Evolutionary conservation across 768 basidiomycete species (phyloP), one percentile per base, ranked within the genome.

Genomic region (Butyriboletus loyo): DNA sequence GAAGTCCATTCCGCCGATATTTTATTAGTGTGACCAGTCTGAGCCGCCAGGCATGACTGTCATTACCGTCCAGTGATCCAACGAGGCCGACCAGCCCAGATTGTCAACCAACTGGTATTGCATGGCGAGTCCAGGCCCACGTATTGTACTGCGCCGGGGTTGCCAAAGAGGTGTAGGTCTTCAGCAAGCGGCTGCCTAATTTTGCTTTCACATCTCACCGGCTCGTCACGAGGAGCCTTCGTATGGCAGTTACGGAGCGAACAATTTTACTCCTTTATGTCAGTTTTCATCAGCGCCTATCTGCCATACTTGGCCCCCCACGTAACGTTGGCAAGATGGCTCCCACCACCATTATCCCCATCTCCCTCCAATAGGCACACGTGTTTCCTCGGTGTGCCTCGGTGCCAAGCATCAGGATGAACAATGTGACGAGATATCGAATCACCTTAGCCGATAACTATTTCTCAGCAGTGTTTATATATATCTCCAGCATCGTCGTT

Each of bases 401-500:
- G 32, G 46, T 53, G 53, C 47, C 49, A 63, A 55, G 51, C 32
- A 54, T 45, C 50, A 54, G 60, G 46, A 57, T 54, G 56, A 52
- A 45, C 43, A 42, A 53, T 48, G 49, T 45, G 38, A 52, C 37
- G 38, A 50, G 50, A 58, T 57, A 49, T 53, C 49, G 46, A 47
- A 44, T 55, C 52, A 55, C 39, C 42, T 52, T 55, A 52, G 37
- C 50, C 41, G 45, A 40, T 43, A 31, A 14, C 38, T 37, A 35
- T 57, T 53, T 57, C 49, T 53, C 55, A 49, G 32, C 45, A 46
- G 45, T 46, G 19, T 64, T 54, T 64, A 58, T 58, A 61, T 61
- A 59, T 52, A 58, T 46, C 38, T 25, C 25, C 25, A 25, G 42
- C 22, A 40, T 45, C 61, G 37, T 58, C 34, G 48, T n/a, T 43